Conservation (phyloP, 306 rosid species). For the Coriaria nepalensis region DNA sequence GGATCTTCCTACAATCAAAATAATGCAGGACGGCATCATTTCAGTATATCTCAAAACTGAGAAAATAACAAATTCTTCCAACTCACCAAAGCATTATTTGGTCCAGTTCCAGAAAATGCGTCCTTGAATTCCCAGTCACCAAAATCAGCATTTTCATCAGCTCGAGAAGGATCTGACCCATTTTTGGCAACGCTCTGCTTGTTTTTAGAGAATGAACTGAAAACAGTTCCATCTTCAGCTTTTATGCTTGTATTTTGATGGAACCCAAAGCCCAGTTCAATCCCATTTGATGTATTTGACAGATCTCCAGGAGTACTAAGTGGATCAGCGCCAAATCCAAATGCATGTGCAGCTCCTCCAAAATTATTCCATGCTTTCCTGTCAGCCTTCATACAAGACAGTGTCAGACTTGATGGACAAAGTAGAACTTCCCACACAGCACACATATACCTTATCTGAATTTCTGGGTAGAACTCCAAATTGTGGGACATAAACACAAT, state of each 20-base stretch:
- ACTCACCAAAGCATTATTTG: conserved; percentile 39
- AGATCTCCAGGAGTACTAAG: conserved; percentile 18
- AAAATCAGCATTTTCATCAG: conserved; percentile 13
- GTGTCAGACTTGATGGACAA: conserved; percentile 15
- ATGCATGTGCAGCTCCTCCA: conserved; percentile 12
- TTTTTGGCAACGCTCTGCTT: conserved; percentile 17
- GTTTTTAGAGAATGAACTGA: conserved; percentile 14
- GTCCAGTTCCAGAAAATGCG: conserved; percentile 29
- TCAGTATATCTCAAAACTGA: conserved; percentile 1
- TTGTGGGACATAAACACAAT: conserved; percentile 5
- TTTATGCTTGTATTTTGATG: conserved; percentile 31
- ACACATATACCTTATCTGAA: neutral
- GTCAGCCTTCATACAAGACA: conserved; percentile 30
- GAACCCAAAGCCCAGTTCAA: conserved; percentile 36
- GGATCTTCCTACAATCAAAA: conserved; percentile 35
- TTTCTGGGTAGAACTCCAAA: neutral
- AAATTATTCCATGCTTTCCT: conserved; percentile 18
- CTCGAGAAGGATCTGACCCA: conserved; percentile 14
- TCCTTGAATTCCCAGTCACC: conserved; percentile 27
- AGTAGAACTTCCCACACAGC: conserved; percentile 2
- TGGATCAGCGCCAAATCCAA: conserved; percentile 19
- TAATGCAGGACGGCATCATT: conserved; percentile 11
- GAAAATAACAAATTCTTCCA: conserved; percentile 14
- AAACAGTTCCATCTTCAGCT: conserved; percentile 14
- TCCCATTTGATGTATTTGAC: conserved; percentile 25